Conservation (phyloP, 1,284 basidiomycete genomes). For the Apiotrichum porosum region DNA sequence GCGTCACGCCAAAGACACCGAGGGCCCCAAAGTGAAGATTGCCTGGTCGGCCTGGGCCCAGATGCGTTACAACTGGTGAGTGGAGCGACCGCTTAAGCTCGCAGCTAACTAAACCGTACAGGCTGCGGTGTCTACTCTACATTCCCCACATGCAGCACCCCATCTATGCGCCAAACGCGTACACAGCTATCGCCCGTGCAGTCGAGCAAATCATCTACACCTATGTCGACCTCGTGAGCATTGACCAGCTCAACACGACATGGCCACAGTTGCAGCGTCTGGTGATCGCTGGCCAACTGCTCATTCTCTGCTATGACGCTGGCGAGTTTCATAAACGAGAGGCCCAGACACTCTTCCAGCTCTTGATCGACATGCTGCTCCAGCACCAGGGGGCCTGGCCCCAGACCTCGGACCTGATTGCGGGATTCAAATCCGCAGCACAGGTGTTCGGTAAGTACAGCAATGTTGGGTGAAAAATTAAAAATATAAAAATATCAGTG, state of each 20-base stretch:
- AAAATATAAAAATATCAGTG: too few species aligned
- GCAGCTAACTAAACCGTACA: too few species aligned
- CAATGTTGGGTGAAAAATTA: background rate
- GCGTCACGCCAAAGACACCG: constrained; percentile 6
- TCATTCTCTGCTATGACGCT: constrained; percentile 18
- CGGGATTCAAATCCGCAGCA: constrained; percentile 10
- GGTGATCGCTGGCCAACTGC: constrained; percentile 18
- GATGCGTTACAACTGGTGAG: constrained; percentile 25
- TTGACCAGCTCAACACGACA: constrained; percentile 14
- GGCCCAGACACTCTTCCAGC: constrained; percentile 11
- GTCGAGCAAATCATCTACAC: constrained; percentile 21
- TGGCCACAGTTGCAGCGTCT: constrained; percentile 27
- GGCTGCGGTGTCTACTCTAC: constrained; percentile 25
- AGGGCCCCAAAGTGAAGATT: constrained; percentile 7
- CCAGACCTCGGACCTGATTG: constrained; percentile 5
- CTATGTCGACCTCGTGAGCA: constrained; percentile 15
- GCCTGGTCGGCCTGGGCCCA: constrained; percentile 22
- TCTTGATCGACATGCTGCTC: constrained; percentile 13
- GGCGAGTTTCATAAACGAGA: constrained; percentile 21
- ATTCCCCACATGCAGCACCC: constrained; percentile 13
- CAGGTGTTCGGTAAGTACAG: constrained; percentile 9
- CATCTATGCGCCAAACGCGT: constrained; percentile 9
- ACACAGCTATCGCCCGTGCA: constrained; percentile 13
- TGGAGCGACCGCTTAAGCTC: background rate
- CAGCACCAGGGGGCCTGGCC: constrained; percentile 13